Evolutionary conservation across 129 eudicot species (phyloP), one percentile per base, ranked within the genome.

Genomic region (Solidago caesia): DNA sequence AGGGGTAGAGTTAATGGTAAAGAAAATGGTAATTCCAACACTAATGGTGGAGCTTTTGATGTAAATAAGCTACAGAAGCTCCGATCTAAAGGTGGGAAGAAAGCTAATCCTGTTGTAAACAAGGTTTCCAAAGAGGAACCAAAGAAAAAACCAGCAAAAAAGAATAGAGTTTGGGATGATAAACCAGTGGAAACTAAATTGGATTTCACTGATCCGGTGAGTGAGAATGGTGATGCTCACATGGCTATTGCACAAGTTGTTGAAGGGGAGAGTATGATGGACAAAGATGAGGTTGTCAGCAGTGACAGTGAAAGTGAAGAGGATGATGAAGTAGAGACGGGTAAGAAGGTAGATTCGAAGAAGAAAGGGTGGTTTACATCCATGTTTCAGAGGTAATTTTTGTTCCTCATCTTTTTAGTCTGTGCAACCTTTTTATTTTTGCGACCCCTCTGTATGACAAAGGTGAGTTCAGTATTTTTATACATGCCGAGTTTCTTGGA

Each of bases 191-290:
- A 90, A 52, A 60, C 89, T 13, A 94, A 94, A 69, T 77, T 94
- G 81, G 99, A 95, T 68, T 95, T 80, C 66, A 91, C 99, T 33
- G 97, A 95, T 81, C 94, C 97, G 4, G 87, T 76, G 72, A 74
- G 84, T 81, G 97, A 82, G 82, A 82, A 85, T 77, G 96, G 85
- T 76, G 91, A 85, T 52, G 84, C 84, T 39, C 78, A 84, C 74
- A 74, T 84, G 60, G 66, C 73, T 12, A 74, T 78, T 85, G 87
- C 83, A 39, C 85, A 82, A 57, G 84, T 74, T 25, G 83, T 84
- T 86, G 77, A 83, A 78, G 98, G 98, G 47, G 91, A 90, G 88
- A 91, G 97, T 89, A 87, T 88, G 99, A 95, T 95, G 99, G 97
- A 95, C 81, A 87, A 77, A 81, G 99, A 95, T 70, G 99, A 95